Evolutionary conservation across 148 eudicot genomes (phyloP).

Genomic region (Selenicereus undatus): DNA sequence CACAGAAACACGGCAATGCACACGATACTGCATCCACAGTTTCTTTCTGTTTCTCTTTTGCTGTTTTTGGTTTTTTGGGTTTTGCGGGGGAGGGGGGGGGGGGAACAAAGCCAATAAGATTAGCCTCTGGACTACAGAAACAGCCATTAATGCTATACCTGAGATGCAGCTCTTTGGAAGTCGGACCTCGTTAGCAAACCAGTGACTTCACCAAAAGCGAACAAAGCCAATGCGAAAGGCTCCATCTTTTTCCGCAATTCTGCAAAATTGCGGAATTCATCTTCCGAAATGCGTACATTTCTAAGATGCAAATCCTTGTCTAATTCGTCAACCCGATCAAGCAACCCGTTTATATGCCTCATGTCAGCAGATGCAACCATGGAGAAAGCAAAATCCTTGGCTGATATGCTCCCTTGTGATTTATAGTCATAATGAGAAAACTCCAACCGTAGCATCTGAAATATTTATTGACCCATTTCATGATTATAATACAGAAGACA

Average conservation of each 20-base stretch:
- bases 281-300: constrained; percentile 39
- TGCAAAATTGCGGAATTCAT: constrained; percentile 53
- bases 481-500: background rate
- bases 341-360: constrained; percentile 50
- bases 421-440: constrained; percentile 64
- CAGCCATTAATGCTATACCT: constrained; percentile 31
- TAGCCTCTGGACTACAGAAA: background rate
- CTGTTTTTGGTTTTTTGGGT: too few species aligned
- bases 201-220: constrained; percentile 46
- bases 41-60: background rate
- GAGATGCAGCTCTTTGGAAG: constrained; percentile 68
- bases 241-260: constrained; percentile 49
- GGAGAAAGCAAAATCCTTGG: constrained; percentile 72
- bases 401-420: constrained; percentile 47
- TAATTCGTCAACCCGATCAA: constrained; percentile 57
- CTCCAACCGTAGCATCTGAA: constrained; percentile 57
- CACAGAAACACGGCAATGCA: background rate
- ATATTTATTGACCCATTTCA: background rate
- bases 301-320: constrained; percentile 38
- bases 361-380: constrained; percentile 76
- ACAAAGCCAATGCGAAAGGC: constrained; percentile 57
- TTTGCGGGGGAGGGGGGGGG: background rate
- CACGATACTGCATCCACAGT: background rate
- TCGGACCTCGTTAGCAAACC: constrained; percentile 55
- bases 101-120: too few species aligned